These are phyloP conservation scores for Beta corolliflora DNA, from an alignment of 179 eudicot genomes.

Conservation along the genomic window DNA sequence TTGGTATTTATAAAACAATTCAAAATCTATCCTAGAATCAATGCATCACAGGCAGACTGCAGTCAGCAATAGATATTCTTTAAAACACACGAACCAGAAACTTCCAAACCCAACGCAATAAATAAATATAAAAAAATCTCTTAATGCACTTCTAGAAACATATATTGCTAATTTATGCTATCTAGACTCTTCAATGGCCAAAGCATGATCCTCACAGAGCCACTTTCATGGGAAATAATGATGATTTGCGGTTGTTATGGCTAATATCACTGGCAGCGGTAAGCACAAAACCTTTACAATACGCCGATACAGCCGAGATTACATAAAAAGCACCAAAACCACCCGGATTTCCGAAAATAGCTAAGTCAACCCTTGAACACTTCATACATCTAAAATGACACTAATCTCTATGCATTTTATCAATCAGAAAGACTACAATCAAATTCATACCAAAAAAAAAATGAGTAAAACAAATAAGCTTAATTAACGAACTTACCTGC, in stretches of 20 bases:
- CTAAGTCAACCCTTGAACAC: background rate
- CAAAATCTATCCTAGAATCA: no score
- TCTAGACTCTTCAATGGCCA: background rate
- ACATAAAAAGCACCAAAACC: no score
- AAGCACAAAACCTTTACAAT: background rate
- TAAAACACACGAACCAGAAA: no score
- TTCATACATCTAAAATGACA: background rate
- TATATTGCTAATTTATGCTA: background rate
- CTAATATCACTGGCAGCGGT: no score
- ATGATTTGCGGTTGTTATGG: no score
- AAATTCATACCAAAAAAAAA: background rate
- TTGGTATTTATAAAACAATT: background rate
- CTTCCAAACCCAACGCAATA: no score
- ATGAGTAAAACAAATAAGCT: background rate
- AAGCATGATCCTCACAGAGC: background rate
- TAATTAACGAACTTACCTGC: constrained; percentile 44
- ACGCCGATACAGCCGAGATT: no score
- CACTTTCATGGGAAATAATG: no score
- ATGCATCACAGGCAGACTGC: no score
- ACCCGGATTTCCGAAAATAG: no score
- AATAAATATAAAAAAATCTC: no score
- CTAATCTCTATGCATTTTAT: background rate
- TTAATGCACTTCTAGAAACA: background rate
- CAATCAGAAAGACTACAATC: background rate
- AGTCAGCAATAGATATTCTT: no score